Base-by-base conservation (phyloP, 257 asterid genomes). In the Rehmannia glutinosa region DNA sequence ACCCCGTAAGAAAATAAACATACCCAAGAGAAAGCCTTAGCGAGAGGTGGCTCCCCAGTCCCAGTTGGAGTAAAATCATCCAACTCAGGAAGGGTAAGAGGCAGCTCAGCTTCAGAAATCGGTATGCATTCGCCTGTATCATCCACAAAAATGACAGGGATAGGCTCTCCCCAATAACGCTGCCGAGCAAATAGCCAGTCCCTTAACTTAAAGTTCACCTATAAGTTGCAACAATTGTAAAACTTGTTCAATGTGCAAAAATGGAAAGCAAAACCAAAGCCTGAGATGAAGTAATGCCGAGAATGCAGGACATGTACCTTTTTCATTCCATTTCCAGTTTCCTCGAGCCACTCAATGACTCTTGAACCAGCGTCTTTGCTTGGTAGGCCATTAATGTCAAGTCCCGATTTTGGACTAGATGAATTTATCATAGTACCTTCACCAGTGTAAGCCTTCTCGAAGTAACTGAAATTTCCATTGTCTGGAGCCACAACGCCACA, bases 121-220 rank as follows among this genome's bases (percentile, higher is more conserved):
- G 97, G 95, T 60, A 78, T 65, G 77, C 90, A 78, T 81, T 87
- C 97, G 76, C 87, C 83, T 8, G 83, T 73, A 64, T 75, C 92
- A 17, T 87, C 88, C 77, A 75, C 63, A 78, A 86, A 88, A 36
- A 91, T 67, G 56, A 94, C 92, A 3, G 99, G 97, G 64, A 94
- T 94, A 54, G 99, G 99, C 74, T 94, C 99, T 69, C 99, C 99
- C 99, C 99, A 94, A 67, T 94, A 94, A 53, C 99, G 96, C 71
- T 94, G 99, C 54, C 97, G 79, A 27, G 99, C 99, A 77, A 94
- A 94, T 70, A 94, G 90, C 99, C 99, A 94, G 79, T 94, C 99
- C 75, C 99, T 82, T 61, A 94, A 81, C 80, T 91, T 94, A 77
- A 70, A 94, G 72, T 94, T 94, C 68, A 90, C 95, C 99, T 93